Evolutionary conservation across 108 stramenopile genomes (phyloP), one percentile per base, ranked within the genome.

Genomic region (Schizochytrium sp.): DNA sequence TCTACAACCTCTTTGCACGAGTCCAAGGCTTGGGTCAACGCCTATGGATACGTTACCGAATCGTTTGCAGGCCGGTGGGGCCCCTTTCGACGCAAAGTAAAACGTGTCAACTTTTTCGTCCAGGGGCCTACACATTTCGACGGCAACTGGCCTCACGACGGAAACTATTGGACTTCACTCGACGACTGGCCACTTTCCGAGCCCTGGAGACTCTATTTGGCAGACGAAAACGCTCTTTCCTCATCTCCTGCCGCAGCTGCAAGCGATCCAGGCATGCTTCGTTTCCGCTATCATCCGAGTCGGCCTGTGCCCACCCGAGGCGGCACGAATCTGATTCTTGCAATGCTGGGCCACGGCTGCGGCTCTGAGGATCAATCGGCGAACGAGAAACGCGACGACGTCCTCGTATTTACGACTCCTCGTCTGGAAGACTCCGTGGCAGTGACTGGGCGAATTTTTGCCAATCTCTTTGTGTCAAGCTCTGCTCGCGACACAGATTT

Each of bases 111-210:
- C 23, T 90, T 91, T 88, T 91, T 87, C 29, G 91, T 91, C 25
- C 43, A 89, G 60, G 89, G 89, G 4, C 57, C 89, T 2, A 28
- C 14, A 8, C 10, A 34, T 10, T 10, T 8, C 14, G 63, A 69
- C 18, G 63, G 63, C 25, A 89, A 60, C 59, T 87, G 87, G 41
- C 88, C 87, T 21, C 88, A 41, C 58, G 91, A 41, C 60, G 91
- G 91, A 12, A 88, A 91, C 58, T 91, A 90, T 60, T 91, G 91
- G 91, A 91, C 91, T 55, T 72, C 91, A 34, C 16, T 91, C 19
- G 91, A 91, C 88, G 72, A 53, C 23, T 91, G 53, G 29, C 91
- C 91, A 5, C 55, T 41, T 8, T 57, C 43, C 57, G 5, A 21
- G 58, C 23, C 72, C 14, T 59, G 44, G 60, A 45, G 72, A 18